Evolutionary conservation across 2,329 filamentous ascomycete genomes (phyloP).

Genomic region (Gliomastix tumulicola): DNA sequence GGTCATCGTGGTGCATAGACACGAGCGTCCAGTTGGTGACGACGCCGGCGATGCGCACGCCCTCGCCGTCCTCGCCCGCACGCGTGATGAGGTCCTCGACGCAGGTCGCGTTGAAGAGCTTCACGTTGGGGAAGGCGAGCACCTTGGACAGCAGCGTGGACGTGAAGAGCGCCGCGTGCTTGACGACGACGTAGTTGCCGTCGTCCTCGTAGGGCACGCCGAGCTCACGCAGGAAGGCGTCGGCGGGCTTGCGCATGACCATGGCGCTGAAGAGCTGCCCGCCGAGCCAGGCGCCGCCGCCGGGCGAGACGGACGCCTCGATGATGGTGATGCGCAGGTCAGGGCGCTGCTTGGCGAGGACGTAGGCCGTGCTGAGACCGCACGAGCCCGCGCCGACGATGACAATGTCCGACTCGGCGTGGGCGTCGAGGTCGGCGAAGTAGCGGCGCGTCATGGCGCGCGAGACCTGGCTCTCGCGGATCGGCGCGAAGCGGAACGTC

Average conservation of each 20-base stretch:
- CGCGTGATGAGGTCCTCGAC: slow-evolving; percentile 93
- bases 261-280: slow-evolving; percentile 93
- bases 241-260: slow-evolving; percentile 90
- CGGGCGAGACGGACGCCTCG: slow-evolving; percentile 80
- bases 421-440: slow-evolving; percentile 81
- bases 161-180: slow-evolving; percentile 90
- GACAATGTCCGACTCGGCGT: slow-evolving; percentile 90
- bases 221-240: slow-evolving; percentile 74
- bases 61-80: slow-evolving; percentile 39
- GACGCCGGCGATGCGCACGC: slow-evolving; percentile 73
- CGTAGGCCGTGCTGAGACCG: slow-evolving; percentile 78
- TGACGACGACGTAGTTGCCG: slow-evolving; percentile 82
- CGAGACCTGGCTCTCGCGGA: slow-evolving; percentile 87
- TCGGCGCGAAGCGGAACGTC: slow-evolving; percentile 73
- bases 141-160: slow-evolving; percentile 81
- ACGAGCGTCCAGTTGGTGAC: slow-evolving; percentile 97
- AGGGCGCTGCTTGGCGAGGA: slow-evolving; percentile 73
- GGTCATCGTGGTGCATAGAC: slow-evolving; percentile 78
- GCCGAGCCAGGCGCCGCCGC: slow-evolving; percentile 86
- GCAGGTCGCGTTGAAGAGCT: slow-evolving; percentile 91
- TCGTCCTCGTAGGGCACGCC: slow-evolving; percentile 85
- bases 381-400: slow-evolving; percentile 89
- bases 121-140: slow-evolving; percentile 79
- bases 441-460: slow-evolving; percentile 92
- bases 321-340: slow-evolving; percentile 90